Base-by-base conservation (phyloP, 2,329 filamentous ascomycete genomes). In the Talaromyces pinophilus region DNA sequence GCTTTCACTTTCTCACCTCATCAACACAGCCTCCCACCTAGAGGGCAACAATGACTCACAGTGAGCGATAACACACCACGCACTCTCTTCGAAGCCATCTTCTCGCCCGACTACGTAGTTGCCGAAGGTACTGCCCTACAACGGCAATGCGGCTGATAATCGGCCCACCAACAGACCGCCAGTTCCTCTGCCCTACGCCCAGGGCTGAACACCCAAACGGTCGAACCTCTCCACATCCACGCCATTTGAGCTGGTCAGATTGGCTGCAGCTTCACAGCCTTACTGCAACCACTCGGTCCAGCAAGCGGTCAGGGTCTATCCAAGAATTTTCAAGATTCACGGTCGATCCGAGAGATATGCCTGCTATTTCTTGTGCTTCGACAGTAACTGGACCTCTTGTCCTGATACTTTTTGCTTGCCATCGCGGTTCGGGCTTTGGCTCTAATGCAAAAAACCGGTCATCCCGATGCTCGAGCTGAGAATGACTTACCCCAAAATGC, bases 211-310 rank as follows among this genome's bases (percentile, higher is more conserved):
- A 55, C 50, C 52, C 25, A 44, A 46, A 57, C 50, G 40, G 62
- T 28, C 42, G 50, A 40, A 25, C 50, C 42, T 40, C 62, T 64
- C 62, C 62, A 67, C 64, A 62, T 65, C 40, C 66, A 71, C 63
- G 59, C 67, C 66, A 69, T 65, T 69, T 71, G 69, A 64, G 63
- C 57, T 22, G 25, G 48, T 35, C 48, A 55, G 48, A 63, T 63
- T 63, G 62, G 50, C 52, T 54, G 25, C 17, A 57, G 35, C 38
- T n/a, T 57, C 50, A 55, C 62, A 44, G 35, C 50, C 33, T 42
- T 40, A 19, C 61, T 40, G 33, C 38, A 19, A 44, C 19, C 60
- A 25, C 46, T 38, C 33, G 38, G 35, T 28, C 48, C 33, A 44
- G 48, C 35, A 33, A 44, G 62, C 52, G 38, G 50, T 63, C 62